phyloP scores from a whole-genome alignment of 306 rosid species.

The Citrullus colocynthis region DNA sequence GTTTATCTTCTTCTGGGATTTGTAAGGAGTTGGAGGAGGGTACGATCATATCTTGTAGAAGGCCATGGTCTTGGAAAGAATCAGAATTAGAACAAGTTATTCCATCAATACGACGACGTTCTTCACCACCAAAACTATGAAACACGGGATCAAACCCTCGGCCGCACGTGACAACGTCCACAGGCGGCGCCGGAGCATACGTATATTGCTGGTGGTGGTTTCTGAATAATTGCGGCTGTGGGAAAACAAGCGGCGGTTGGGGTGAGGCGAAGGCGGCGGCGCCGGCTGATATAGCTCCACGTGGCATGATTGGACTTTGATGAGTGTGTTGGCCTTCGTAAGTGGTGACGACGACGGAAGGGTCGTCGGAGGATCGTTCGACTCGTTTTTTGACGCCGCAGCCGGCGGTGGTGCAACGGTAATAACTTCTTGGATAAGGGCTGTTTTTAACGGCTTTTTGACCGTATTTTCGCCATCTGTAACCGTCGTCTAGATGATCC shows the following conservation, averaged over 20 bases:
- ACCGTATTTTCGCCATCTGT: slow-evolving; percentile 62
- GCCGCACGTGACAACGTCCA: not conserved
- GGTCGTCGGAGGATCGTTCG: slow-evolving; percentile 39
- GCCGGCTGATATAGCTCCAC: not conserved
- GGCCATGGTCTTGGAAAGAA: not conserved
- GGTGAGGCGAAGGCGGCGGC: not conserved
- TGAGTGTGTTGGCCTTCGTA: slow-evolving; percentile 58
- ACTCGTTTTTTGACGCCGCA: slow-evolving; percentile 60
- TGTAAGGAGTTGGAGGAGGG: not conserved
- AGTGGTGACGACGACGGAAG: slow-evolving; percentile 36
- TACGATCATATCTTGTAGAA: slow-evolving; percentile 4
- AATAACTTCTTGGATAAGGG: slow-evolving; percentile 59
- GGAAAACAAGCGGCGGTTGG: not conserved
- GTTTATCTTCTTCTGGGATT: not conserved
- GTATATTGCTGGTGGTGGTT: not conserved
- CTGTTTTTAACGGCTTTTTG: slow-evolving; percentile 61
- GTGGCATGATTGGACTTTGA: slow-evolving; percentile 25
- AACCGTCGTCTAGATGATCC: slow-evolving; percentile 52
- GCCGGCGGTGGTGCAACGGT: slow-evolving; percentile 42
- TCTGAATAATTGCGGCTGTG: not conserved
- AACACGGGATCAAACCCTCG: not conserved
- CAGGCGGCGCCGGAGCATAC: not conserved
- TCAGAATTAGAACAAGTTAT: not conserved
- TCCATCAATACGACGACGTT: not conserved
- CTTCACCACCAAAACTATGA: not conserved